Evolutionary conservation across 768 basidiomycete species (phyloP).

Genomic region (Boletus huronensis): DNA sequence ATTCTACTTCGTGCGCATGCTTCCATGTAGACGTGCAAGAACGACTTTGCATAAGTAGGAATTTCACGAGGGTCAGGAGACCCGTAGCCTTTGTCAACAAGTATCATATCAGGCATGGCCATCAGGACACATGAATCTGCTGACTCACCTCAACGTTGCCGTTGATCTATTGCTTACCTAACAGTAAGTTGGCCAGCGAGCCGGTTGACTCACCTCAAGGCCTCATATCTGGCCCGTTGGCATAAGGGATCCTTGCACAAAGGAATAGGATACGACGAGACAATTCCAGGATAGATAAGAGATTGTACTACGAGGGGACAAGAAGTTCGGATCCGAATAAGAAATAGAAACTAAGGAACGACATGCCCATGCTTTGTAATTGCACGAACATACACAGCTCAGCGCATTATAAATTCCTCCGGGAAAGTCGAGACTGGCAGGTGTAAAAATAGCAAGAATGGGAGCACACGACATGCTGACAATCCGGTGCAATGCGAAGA

Average conservation of each 20-base stretch:
- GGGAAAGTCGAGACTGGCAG: conserved; percentile 13
- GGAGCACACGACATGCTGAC: conserved; percentile 11
- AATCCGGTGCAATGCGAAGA: conserved; percentile 14
- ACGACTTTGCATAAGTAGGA: not conserved
- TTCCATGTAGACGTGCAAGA: not conserved
- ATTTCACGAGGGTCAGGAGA: not conserved
- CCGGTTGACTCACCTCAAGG: conserved; percentile 17
- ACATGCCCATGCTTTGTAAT: conserved; percentile 11
- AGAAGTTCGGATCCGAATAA: conserved; percentile 3
- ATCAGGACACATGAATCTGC: not conserved
- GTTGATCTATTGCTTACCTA: not conserved
- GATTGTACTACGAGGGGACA: conserved; percentile 10
- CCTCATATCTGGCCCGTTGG: not conserved
- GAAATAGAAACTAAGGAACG: conserved; percentile 13
- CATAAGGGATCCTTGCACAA: not conserved
- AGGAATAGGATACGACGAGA: not conserved
- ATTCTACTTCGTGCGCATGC: not conserved
- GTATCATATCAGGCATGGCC: not conserved
- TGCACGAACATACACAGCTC: conserved; percentile 10
- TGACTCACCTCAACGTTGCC: conserved; percentile 10
- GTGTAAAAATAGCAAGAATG: conserved; percentile 11
- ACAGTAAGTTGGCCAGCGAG: not conserved
- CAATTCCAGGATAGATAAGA: conserved; percentile 1
- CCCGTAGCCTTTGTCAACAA: not conserved
- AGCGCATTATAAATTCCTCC: conserved; percentile 18